Conservation (phyloP, 352 stramenopile genomes). For the Thalassiosira sp. region DNA sequence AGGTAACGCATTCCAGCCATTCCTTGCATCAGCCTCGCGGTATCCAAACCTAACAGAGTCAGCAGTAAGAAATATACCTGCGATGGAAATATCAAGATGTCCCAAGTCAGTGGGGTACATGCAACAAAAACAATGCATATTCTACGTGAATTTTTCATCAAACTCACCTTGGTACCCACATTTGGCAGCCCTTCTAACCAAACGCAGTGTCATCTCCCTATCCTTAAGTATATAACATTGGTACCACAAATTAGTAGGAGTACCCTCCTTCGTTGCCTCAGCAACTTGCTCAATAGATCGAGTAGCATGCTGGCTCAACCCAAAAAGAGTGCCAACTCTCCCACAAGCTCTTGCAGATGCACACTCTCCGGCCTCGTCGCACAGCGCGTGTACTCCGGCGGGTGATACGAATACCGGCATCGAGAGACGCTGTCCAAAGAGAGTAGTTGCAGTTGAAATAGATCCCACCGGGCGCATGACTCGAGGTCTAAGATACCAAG, state of each 20-base stretch:
- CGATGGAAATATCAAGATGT: too few species aligned
- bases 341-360: conserved; percentile 57
- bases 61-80: conserved; percentile 74
- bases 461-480: conserved; percentile 71
- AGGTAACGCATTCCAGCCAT: conserved; percentile 73
- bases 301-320: conserved; percentile 69
- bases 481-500: conserved; percentile 77
- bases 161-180: too few species aligned
- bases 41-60: conserved; percentile 80
- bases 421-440: conserved; percentile 55
- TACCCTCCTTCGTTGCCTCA: conserved; percentile 30
- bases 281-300: conserved; percentile 74
- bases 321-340: conserved; percentile 59
- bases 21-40: conserved; percentile 72
- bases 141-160: too few species aligned
- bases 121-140: too few species aligned
- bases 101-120: too few species aligned
- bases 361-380: conserved; percentile 67
- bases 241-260: conserved; percentile 61
- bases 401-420: conserved; percentile 82
- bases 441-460: conserved; percentile 51
- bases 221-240: conserved; percentile 80
- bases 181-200: conserved; percentile 66
- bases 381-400: conserved; percentile 75
- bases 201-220: conserved; percentile 55